Conservation (phyloP, 371 early-diverging fungal genomes). For the Mucor irregularis region DNA sequence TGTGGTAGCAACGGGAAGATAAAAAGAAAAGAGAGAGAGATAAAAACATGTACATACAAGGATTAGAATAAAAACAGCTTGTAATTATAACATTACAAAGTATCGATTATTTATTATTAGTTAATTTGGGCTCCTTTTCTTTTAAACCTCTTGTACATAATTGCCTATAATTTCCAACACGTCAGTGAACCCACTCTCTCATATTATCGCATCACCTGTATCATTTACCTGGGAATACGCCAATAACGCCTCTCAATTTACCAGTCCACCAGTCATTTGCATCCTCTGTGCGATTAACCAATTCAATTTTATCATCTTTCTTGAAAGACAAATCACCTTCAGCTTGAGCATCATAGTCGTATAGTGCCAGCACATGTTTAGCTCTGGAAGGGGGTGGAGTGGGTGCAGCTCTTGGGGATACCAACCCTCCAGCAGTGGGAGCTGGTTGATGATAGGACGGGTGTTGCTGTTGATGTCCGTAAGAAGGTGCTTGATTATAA, state of each 20-base stretch:
- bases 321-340: slow-evolving; percentile 70
- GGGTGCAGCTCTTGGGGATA: slow-evolving; percentile 1
- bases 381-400: slow-evolving; percentile 2
- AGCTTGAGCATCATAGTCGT: slow-evolving; percentile 72
- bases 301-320: slow-evolving; percentile 68
- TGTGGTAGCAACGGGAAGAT: slow-evolving; percentile 45
- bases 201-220: neutral
- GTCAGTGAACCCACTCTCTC: neutral
- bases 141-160: slow-evolving; percentile 29
- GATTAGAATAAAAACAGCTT: neutral
- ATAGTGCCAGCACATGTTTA: slow-evolving; percentile 56
- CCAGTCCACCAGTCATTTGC: slow-evolving; percentile 83
- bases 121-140: neutral
- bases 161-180: slow-evolving; percentile 14
- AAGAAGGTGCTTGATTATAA: slow-evolving; percentile 3
- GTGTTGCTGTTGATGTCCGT: slow-evolving; percentile 2
- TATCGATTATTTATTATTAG: neutral
- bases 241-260: slow-evolving; percentile 53
- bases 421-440: neutral
- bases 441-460: neutral
- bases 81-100: neutral
- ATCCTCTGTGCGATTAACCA: slow-evolving; percentile 57
- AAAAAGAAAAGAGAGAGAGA: neutral
- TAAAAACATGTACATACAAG: neutral
- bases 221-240: slow-evolving; percentile 73